These are phyloP conservation scores for Chaetothyriales sp. DNA, from an alignment of 2,329 filamentous ascomycete genomes.

Conservation along the genomic window DNA sequence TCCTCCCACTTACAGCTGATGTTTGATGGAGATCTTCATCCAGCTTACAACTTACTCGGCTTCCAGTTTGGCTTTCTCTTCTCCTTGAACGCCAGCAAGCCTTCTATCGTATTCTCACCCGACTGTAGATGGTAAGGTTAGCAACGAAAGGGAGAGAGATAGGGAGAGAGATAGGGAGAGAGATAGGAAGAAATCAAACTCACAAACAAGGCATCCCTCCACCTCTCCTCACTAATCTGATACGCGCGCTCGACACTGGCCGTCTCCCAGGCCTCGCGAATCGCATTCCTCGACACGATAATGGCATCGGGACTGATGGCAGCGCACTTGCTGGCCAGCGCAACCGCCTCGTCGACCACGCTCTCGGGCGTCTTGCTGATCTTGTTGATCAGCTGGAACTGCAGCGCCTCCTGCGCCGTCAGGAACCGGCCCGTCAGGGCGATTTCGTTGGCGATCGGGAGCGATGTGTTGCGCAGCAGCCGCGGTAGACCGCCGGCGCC, in stretches of 20 bases:
- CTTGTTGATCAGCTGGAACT: slow-evolving; percentile 52
- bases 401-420: slow-evolving; percentile 41
- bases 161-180: too few species aligned
- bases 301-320: slow-evolving; percentile 60
- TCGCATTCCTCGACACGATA: slow-evolving; percentile 55
- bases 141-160: background rate
- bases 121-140: background rate
- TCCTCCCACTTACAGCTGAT: too few species aligned
- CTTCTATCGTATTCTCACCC: slow-evolving; percentile 56
- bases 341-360: slow-evolving; percentile 16
- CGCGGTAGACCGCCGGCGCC: slow-evolving; percentile 56
- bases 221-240: slow-evolving; percentile 23
- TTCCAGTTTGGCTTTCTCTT: slow-evolving; percentile 56
- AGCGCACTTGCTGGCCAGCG: slow-evolving; percentile 45
- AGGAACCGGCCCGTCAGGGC: slow-evolving; percentile 49
- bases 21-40: too few species aligned
- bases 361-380: slow-evolving; percentile 12
- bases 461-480: slow-evolving; percentile 49
- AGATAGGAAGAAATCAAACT: background rate
- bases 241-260: slow-evolving; percentile 50
- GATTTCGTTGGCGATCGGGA: slow-evolving; percentile 56
- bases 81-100: slow-evolving; percentile 60
- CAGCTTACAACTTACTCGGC: slow-evolving; percentile 29
- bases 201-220: slow-evolving; percentile 8
- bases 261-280: slow-evolving; percentile 59